Percentiles rank a stretch among this genome's conserved stretches.
Evolutionary conservation across 306 rosid genomes (phyloP).

Genomic region (Acacia acuminata): DNA sequence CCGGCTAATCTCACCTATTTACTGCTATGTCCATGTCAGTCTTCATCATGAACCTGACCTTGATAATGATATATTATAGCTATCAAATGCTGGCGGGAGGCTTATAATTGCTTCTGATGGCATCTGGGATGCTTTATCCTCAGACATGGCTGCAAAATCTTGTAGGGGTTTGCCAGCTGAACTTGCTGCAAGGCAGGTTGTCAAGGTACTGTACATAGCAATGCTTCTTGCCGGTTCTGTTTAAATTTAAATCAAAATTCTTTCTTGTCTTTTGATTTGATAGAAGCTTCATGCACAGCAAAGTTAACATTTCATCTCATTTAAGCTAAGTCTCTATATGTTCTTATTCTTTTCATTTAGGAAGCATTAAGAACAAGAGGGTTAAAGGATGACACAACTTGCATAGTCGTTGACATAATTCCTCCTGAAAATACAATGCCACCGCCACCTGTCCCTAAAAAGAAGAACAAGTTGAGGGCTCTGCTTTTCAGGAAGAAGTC

Average conservation of each 20-base stretch:
- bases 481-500: conserved; percentile 70
- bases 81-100: conserved; percentile 89
- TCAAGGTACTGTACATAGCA: conserved; percentile 60
- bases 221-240: conserved; percentile 15
- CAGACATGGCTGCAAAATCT: conserved; percentile 84
- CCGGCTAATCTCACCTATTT: neutral
- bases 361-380: conserved; percentile 85
- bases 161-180: conserved; percentile 92
- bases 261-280: conserved; percentile 21
- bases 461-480: conserved; percentile 60
- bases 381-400: conserved; percentile 92
- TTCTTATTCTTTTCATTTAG: conserved; percentile 39
- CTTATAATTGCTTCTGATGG: conserved; percentile 96
- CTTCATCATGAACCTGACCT: conserved; percentile 37
- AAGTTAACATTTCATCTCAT: conserved; percentile 19
- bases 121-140: conserved; percentile 94
- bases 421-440: conserved; percentile 69
- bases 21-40: conserved; percentile 6
- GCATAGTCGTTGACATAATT: conserved; percentile 85
- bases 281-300: conserved; percentile 19
- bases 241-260: conserved; percentile 12
- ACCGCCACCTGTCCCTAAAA: conserved; percentile 65
- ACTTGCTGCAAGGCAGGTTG: conserved; percentile 93
- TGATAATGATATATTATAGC: conserved; percentile 42
- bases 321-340: neutral